phyloP scores from a whole-genome alignment of 2,329 filamentous ascomycete genomes.

The Chaetothyriales sp. region DNA sequence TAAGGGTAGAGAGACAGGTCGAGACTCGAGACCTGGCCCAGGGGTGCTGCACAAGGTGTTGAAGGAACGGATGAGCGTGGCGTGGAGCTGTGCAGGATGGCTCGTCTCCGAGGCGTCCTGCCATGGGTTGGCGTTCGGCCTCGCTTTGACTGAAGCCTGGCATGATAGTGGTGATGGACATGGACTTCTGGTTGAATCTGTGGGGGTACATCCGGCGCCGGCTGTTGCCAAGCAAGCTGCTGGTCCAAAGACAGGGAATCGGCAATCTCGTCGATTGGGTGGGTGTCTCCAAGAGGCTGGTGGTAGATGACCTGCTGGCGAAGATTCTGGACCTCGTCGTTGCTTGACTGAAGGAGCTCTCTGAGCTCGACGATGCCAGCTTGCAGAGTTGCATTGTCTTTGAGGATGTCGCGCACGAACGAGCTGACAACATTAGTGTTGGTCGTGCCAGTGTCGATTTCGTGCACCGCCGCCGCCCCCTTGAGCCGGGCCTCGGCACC shows the following conservation, averaged over 20 bases:
- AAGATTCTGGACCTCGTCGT: conserved; percentile 81
- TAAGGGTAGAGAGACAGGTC: conserved; percentile 26
- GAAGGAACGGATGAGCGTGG: conserved; percentile 21
- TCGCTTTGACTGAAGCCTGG: conserved; percentile 36
- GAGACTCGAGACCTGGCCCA: conserved; percentile 19
- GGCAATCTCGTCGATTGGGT: conserved; percentile 11
- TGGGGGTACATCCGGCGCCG: conserved; percentile 17
- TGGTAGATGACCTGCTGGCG: conserved; percentile 70
- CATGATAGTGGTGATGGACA: conserved; percentile 89
- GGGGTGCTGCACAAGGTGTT: conserved; percentile 22
- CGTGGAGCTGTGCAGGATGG: conserved; percentile 6
- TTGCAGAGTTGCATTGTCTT: conserved; percentile 90
- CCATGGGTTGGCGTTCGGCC: conserved; percentile 42
- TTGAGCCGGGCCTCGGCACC: conserved; percentile 68
- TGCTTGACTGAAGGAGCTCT: conserved; percentile 79
- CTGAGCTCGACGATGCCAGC: conserved; percentile 80
- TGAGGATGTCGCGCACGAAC: conserved; percentile 87
- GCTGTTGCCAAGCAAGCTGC: conserved; percentile 49
- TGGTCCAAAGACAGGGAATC: conserved; percentile 41
- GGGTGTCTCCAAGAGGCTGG: conserved; percentile 44
- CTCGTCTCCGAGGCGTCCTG: conserved; percentile 22
- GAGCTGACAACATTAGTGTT: conserved; percentile 72
- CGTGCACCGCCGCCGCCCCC: conserved; percentile 51
- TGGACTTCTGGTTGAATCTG: conserved; percentile 62
- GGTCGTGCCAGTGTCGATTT: conserved; percentile 31